Percentiles rank a stretch among this genome's conserved stretches.
phyloP scores from a whole-genome alignment of 208 protist genomes.

The Novymonas esmeraldas region DNA sequence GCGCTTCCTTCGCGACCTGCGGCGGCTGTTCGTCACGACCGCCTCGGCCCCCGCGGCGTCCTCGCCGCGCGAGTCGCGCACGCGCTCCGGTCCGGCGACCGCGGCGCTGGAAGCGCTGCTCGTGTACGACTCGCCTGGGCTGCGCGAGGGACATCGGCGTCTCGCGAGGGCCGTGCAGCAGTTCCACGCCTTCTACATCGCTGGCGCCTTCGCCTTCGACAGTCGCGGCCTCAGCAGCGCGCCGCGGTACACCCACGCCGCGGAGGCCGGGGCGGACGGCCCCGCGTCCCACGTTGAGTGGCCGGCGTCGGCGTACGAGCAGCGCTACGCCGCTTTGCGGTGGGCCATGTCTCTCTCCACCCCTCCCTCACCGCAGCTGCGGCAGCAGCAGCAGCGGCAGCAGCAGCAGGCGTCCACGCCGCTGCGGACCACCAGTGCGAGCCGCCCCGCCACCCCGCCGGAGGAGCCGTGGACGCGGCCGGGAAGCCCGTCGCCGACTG shows the following conservation, averaged over 20 bases:
- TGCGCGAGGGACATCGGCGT: slow-evolving; percentile 38
- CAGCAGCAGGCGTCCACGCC: neutral
- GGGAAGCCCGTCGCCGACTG: neutral
- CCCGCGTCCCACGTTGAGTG: no score
- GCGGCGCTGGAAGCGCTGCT: slow-evolving; percentile 27
- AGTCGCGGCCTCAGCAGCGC: neutral
- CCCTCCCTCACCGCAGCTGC: no score
- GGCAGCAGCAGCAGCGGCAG: no score
- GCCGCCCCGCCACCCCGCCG: neutral
- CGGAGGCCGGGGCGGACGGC: no score
- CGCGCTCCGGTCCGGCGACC: neutral
- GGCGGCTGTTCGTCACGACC: slow-evolving; percentile 33
- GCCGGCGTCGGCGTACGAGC: slow-evolving; percentile 21
- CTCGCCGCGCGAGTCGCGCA: no score
- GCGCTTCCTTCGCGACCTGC: slow-evolving; percentile 53
- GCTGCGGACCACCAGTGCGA: neutral
- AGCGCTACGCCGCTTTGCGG: slow-evolving; percentile 11
- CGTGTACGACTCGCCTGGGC: slow-evolving; percentile 23
- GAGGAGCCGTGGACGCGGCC: neutral
- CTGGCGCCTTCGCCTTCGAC: slow-evolving; percentile 11
- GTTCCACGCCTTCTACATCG: slow-evolving; percentile 43
- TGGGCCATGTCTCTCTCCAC: neutral
- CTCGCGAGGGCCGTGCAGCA: slow-evolving; percentile 6
- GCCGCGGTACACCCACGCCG: no score
- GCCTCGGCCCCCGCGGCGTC: neutral